These are phyloP conservation scores for Rhizoctonia solani DNA, from an alignment of 1,284 basidiomycete genomes.

Conservation along the genomic window DNA sequence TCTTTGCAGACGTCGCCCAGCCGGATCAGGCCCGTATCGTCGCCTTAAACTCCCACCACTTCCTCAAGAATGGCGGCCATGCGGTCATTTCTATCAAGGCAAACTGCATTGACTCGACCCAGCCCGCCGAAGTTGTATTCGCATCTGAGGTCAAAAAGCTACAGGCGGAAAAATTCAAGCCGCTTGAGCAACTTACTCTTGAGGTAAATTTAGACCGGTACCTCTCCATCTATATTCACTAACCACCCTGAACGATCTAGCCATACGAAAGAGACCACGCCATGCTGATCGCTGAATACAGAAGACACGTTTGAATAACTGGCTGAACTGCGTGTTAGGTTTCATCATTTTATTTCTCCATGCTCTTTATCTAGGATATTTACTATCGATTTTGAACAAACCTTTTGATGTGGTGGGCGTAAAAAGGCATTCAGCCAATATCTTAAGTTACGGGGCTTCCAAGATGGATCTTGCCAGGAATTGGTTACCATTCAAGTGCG, in stretches of 20 bases:
- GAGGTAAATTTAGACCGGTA: slow-evolving; percentile 51
- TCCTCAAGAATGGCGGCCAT: slow-evolving; percentile 94
- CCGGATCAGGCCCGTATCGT: slow-evolving; percentile 98
- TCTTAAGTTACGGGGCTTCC: too few relatives aligned
- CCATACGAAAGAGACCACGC: slow-evolving; percentile 60
- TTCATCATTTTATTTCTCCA: not conserved
- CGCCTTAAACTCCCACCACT: slow-evolving; percentile 89
- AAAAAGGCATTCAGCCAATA: too few relatives aligned
- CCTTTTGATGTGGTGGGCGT: not conserved
- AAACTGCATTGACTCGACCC: slow-evolving; percentile 97
- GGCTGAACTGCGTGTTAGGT: not conserved
- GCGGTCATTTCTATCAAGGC: slow-evolving; percentile 99
- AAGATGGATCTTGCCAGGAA: too few relatives aligned
- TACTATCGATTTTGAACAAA: slow-evolving; percentile 8
- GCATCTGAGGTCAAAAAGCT: slow-evolving; percentile 87
- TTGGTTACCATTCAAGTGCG: too few relatives aligned
- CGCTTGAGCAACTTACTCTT: slow-evolving; percentile 90
- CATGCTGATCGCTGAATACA: slow-evolving; percentile 67
- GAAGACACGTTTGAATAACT: slow-evolving; percentile 36
- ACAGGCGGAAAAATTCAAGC: slow-evolving; percentile 83
- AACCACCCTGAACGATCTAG: slow-evolving; percentile 35
- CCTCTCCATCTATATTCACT: not conserved
- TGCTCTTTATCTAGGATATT: slow-evolving; percentile 5
- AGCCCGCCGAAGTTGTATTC: slow-evolving; percentile 88
- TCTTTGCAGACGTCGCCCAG: slow-evolving; percentile 98